These are phyloP conservation scores for Amborella trichopoda DNA, from an alignment of 164 flowering plant species.

Conservation along the genomic window DNA sequence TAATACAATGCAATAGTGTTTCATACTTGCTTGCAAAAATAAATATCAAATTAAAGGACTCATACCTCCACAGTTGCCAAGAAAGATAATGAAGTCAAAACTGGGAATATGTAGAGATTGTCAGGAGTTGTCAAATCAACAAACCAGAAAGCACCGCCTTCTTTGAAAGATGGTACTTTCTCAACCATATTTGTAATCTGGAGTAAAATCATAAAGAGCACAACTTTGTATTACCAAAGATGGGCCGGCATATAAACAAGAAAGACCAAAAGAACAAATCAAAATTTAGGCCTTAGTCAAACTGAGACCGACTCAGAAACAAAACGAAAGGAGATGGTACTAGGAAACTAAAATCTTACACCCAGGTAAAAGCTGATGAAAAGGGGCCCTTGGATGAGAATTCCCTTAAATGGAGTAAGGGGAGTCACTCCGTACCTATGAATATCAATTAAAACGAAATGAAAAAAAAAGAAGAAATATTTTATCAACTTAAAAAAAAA, in stretches of 20 bases:
- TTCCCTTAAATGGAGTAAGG: slow-evolving; percentile 67
- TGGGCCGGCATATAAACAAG: background rate
- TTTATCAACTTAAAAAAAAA: background rate
- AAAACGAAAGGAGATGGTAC: too few relatives aligned
- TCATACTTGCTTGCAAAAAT: too few relatives aligned
- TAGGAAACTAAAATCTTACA: slow-evolving; percentile 66
- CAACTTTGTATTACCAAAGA: too few relatives aligned
- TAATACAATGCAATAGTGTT: too few relatives aligned
- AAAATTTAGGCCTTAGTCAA: background rate
- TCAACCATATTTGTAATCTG: slow-evolving; percentile 78
- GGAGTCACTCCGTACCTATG: slow-evolving; percentile 77
- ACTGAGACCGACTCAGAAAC: too few relatives aligned
- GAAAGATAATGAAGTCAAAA: slow-evolving; percentile 55
- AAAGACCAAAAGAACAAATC: background rate
- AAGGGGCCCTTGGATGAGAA: slow-evolving; percentile 72
- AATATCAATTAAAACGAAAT: background rate
- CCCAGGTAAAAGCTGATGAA: slow-evolving; percentile 77
- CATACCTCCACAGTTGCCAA: slow-evolving; percentile 76
- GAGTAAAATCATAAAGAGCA: too few relatives aligned
- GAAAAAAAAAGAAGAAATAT: background rate
- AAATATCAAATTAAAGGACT: too few relatives aligned
- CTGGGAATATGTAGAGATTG: slow-evolving; percentile 55
- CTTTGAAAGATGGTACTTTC: slow-evolving; percentile 78
- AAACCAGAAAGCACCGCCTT: slow-evolving; percentile 84
- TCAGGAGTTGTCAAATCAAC: slow-evolving; percentile 80